Evolutionary conservation across 495 filamentous ascomycete species (phyloP).

Genomic region (Xylaria sp.): DNA sequence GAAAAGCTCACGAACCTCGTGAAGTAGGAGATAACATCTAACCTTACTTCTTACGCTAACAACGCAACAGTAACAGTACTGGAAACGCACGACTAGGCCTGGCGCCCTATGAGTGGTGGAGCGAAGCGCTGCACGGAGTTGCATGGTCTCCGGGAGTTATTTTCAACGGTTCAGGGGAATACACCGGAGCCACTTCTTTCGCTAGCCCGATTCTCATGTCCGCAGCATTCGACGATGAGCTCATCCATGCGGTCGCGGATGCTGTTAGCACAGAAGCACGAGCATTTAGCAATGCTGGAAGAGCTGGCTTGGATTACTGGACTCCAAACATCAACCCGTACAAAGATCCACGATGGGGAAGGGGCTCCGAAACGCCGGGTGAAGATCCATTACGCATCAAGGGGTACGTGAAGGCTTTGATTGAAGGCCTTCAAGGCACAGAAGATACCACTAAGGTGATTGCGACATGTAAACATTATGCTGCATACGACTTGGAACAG

Average conservation of each 20-base stretch:
- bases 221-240: constrained; percentile 65
- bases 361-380: constrained; percentile 67
- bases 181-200: constrained; percentile 63
- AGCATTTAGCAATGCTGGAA: constrained; percentile 66
- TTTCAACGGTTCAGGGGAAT: constrained; percentile 44
- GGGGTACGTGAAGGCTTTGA: constrained; percentile 63
- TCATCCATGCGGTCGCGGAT: constrained; percentile 63
- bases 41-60: constrained; percentile 28
- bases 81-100: constrained; percentile 51
- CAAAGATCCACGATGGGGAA: constrained; percentile 67
- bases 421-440: constrained; percentile 65
- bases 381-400: constrained; percentile 65
- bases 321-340: constrained; percentile 71
- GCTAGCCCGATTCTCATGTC: constrained; percentile 66
- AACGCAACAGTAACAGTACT: constrained; percentile 37
- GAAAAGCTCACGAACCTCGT: constrained; percentile 53
- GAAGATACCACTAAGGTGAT: constrained; percentile 54
- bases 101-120: constrained; percentile 59
- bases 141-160: constrained; percentile 45
- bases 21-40: constrained; percentile 32
- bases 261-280: constrained; percentile 68
- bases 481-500: constrained; percentile 67
- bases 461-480: constrained; percentile 69
- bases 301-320: constrained; percentile 66
- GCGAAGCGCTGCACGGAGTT: constrained; percentile 56